Conservation (phyloP, 495 filamentous ascomycete species). For the Lophiostoma macrostomum region DNA sequence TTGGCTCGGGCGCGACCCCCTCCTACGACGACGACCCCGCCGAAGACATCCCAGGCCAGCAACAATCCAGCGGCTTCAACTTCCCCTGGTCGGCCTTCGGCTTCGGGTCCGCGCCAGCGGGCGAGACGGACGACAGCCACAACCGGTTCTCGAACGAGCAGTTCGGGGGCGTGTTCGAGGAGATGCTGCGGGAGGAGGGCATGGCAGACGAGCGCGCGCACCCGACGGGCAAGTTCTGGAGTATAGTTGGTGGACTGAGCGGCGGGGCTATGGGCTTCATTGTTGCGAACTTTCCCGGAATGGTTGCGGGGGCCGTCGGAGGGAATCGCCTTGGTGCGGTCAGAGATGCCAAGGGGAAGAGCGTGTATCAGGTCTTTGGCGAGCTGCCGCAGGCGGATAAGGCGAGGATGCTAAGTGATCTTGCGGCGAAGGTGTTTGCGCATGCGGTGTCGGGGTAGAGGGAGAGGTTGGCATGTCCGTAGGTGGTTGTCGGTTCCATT, state of each 20-base stretch:
- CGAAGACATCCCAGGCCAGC: conserved; percentile 53
- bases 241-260: conserved; percentile 76
- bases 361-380: conserved; percentile 85
- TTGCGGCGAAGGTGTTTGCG: conserved; percentile 45
- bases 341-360: conserved; percentile 87
- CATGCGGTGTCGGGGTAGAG: conserved; percentile 37
- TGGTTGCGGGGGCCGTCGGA: conserved; percentile 85
- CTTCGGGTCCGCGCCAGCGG: conserved; percentile 54
- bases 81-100: conserved; percentile 56
- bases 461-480: neutral
- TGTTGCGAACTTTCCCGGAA: conserved; percentile 83
- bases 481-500: too few species aligned
- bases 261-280: conserved; percentile 94
- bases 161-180: conserved; percentile 90
- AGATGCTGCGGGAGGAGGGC: conserved; percentile 95
- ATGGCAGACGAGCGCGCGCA: conserved; percentile 58
- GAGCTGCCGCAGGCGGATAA: conserved; percentile 79
- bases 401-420: conserved; percentile 57
- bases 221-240: conserved; percentile 79
- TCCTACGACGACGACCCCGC: conserved; percentile 41
- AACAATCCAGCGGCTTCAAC: conserved; percentile 41
- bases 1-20: too few species aligned
- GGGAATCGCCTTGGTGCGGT: conserved; percentile 87
- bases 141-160: conserved; percentile 61
- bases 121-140: conserved; percentile 49